Percentiles rank a stretch among this genome's conserved stretches.
Conservation (phyloP, 1,284 basidiomycete species). For the Retiboletus flavoniger region DNA sequence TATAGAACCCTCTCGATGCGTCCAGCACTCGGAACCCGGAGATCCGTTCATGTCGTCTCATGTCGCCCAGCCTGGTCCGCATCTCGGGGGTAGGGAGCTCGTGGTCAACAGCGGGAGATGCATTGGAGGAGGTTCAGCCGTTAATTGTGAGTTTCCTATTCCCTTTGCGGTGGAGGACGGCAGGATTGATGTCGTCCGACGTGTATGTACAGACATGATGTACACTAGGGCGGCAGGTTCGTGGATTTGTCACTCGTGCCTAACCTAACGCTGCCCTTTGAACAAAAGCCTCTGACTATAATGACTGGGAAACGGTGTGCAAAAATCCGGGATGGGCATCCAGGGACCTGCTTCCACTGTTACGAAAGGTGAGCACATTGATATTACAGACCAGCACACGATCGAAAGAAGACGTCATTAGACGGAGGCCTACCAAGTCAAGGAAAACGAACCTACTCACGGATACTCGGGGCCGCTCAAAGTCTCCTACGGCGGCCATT, state of each 20-base stretch:
- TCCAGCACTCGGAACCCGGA: conserved; percentile 27
- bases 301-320: conserved; percentile 50
- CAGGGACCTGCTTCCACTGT: conserved; percentile 46
- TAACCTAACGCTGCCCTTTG: background rate
- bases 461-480: conserved; percentile 35
- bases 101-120: conserved; percentile 49
- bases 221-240: conserved; percentile 46
- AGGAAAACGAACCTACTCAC: conserved; percentile 21
- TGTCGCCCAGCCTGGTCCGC: conserved; percentile 40
- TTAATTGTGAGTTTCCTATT: conserved; percentile 48
- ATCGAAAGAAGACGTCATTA: background rate
- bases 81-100: conserved; percentile 44
- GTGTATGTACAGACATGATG: conserved; percentile 42
- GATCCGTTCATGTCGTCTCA: conserved; percentile 43
- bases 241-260: background rate
- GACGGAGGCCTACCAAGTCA: conserved; percentile 31
- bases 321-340: conserved; percentile 55
- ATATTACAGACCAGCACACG: no score
- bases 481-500: conserved; percentile 32
- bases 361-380: conserved; percentile 42
- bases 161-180: no score
- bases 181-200: background rate
- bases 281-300: conserved; percentile 49
- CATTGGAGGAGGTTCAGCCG: conserved; percentile 56
- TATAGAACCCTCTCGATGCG: conserved; percentile 35